Evolutionary conservation across 257 asterid species (phyloP).

Genomic region (Ballota nigra): DNA sequence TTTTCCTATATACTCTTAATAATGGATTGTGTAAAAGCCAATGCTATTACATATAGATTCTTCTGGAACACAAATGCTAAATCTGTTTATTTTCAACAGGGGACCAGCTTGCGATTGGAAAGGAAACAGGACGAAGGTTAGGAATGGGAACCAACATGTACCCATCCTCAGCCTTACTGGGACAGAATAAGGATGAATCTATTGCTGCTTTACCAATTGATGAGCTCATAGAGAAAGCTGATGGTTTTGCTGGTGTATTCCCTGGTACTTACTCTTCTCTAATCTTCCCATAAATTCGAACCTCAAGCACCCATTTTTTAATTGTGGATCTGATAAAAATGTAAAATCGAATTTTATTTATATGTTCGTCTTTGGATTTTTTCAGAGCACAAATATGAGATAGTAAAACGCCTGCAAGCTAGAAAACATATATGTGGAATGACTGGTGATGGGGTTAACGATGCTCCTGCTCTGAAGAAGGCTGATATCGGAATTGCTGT

Average conservation of each 20-base stretch:
- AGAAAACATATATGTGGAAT: constrained; percentile 96
- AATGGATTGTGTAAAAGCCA: not conserved
- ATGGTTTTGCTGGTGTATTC: constrained; percentile 98
- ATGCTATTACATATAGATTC: not conserved
- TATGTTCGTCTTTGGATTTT: constrained; percentile 5
- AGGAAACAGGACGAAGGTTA: constrained; percentile 93
- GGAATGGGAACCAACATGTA: constrained; percentile 99
- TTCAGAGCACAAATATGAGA: constrained; percentile 93
- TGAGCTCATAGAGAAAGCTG: constrained; percentile 96
- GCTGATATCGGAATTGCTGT: constrained; percentile 98
- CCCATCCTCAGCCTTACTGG: constrained; percentile 92
- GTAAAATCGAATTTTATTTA: not conserved
- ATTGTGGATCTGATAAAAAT: not conserved
- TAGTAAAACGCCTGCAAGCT: constrained; percentile 93
- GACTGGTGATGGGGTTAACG: constrained; percentile 99
- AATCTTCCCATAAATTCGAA: constrained; percentile 1
- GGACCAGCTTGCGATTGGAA: constrained; percentile 94
- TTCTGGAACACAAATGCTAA: constrained; percentile 11
- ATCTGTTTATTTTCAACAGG: constrained; percentile 43
- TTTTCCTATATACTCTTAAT: not conserved
- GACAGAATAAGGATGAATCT: constrained; percentile 92
- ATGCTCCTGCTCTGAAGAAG: constrained; percentile 95
- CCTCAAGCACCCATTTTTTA: not conserved
- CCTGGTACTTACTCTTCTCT: constrained; percentile 53
- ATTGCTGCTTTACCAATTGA: constrained; percentile 87